Conservation (phyloP, 805 yeast species). For the Barnettozyma californica region DNA sequence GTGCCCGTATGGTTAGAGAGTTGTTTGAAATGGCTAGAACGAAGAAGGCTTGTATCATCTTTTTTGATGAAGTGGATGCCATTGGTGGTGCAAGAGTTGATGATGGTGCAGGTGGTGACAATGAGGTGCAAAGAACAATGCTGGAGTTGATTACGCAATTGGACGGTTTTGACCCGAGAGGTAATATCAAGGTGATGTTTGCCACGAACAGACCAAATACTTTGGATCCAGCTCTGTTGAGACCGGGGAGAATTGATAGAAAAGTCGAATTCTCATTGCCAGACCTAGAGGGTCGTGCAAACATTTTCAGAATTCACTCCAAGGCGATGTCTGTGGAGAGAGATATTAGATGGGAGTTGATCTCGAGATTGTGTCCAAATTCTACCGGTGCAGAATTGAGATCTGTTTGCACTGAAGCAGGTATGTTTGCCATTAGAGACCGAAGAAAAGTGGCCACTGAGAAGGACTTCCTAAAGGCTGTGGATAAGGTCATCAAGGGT, state of each 20-base stretch:
- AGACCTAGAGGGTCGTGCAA: constrained; percentile 96
- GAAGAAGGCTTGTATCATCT: constrained; percentile 95
- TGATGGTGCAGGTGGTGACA: constrained; percentile 99
- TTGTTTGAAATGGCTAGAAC: constrained; percentile 98
- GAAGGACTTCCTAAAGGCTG: constrained; percentile 96
- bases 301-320: constrained; percentile 94
- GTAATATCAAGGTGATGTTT: constrained; percentile 98
- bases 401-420: constrained; percentile 98
- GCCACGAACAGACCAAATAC: constrained; percentile 99
- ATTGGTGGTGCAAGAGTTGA: constrained; percentile 99
- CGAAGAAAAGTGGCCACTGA: constrained; percentile 97
- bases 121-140: constrained; percentile 99
- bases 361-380: constrained; percentile 95
- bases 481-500: constrained; percentile 97
- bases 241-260: constrained; percentile 99
- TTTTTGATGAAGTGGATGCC: constrained; percentile 98
- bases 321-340: constrained; percentile 97
- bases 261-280: constrained; percentile 96
- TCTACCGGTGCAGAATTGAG: constrained; percentile 98
- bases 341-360: constrained; percentile 97
- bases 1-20: constrained; percentile 99
- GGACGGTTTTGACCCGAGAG: constrained; percentile 98
- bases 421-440: constrained; percentile 98
- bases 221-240: constrained; percentile 91
- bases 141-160: constrained; percentile 94